These are phyloP conservation scores for Liquidambar formosana DNA, from an alignment of 164 flowering plant genomes.

Conservation along the genomic window DNA sequence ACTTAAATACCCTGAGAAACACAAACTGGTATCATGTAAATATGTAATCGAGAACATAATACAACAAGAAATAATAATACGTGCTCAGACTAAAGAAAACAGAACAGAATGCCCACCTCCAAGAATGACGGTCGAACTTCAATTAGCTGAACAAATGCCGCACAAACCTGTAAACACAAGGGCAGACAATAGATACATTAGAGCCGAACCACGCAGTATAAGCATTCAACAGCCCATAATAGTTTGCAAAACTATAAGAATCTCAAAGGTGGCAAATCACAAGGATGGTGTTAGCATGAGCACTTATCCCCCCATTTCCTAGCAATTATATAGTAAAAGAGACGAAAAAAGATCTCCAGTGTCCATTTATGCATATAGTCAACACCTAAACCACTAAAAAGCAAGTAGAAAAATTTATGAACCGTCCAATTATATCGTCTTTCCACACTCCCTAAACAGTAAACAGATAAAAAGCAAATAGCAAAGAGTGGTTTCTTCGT, in stretches of 20 bases:
- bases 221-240: neutral
- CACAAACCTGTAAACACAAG: slow-evolving; percentile 67
- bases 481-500: neutral
- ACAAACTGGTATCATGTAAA: neutral
- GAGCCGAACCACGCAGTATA: neutral
- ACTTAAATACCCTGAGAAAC: neutral
- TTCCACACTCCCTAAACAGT: neutral
- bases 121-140: slow-evolving; percentile 83
- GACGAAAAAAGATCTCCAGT: neutral
- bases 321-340: neutral
- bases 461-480: neutral
- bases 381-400: too few relatives aligned
- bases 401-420: too few relatives aligned
- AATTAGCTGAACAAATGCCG: slow-evolving; percentile 91
- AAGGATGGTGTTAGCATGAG: neutral
- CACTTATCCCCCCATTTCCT: neutral
- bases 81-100: neutral
- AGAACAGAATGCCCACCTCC: slow-evolving; percentile 57
- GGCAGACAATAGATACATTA: slow-evolving; percentile 4
- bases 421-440: too few relatives aligned
- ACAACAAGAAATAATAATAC: neutral
- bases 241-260: neutral
- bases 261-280: neutral
- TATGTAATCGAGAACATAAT: neutral
- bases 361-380: too few relatives aligned